phyloP scores from a whole-genome alignment of 768 basidiomycete genomes.

The Macrolepiota dolichaula region DNA sequence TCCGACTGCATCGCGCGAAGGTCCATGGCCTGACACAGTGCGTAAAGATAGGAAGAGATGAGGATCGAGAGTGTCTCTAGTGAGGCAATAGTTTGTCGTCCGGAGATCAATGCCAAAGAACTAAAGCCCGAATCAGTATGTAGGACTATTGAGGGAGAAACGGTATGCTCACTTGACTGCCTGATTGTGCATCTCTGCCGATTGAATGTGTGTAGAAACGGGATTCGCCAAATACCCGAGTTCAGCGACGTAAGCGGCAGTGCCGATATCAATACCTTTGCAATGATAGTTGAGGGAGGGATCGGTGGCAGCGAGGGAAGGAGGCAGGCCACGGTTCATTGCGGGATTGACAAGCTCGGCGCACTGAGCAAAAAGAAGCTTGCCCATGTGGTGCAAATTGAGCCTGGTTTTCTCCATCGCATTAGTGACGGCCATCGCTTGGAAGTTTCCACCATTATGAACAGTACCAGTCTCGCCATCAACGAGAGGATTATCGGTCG shows the following conservation, averaged over 20 bases:
- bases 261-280: conserved; percentile 84
- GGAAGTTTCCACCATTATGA: conserved; percentile 88
- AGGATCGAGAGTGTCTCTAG: conserved; percentile 76
- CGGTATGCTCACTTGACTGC: conserved; percentile 71
- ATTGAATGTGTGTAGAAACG: conserved; percentile 80
- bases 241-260: conserved; percentile 79
- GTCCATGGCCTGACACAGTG: conserved; percentile 77
- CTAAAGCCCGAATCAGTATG: conserved; percentile 31
- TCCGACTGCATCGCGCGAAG: conserved; percentile 73
- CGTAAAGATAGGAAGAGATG: conserved; percentile 72
- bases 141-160: conserved; percentile 7
- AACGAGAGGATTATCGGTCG: conserved; percentile 86
- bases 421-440: conserved; percentile 82
- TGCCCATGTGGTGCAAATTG: conserved; percentile 65
- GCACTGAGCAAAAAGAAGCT: conserved; percentile 63
- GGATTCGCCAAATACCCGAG: conserved; percentile 82
- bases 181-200: conserved; percentile 91
- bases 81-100: conserved; percentile 73
- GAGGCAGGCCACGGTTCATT: conserved; percentile 82
- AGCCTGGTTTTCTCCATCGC: conserved; percentile 87
- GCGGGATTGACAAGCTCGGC: conserved; percentile 71
- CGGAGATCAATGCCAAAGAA: conserved; percentile 82
- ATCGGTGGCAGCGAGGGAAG: conserved; percentile 74
- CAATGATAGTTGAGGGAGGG: conserved; percentile 79
- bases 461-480: conserved; percentile 63